These are phyloP conservation scores for Dichomitus squalens DNA, from an alignment of 1,284 basidiomycete genomes.

Conservation along the genomic window DNA sequence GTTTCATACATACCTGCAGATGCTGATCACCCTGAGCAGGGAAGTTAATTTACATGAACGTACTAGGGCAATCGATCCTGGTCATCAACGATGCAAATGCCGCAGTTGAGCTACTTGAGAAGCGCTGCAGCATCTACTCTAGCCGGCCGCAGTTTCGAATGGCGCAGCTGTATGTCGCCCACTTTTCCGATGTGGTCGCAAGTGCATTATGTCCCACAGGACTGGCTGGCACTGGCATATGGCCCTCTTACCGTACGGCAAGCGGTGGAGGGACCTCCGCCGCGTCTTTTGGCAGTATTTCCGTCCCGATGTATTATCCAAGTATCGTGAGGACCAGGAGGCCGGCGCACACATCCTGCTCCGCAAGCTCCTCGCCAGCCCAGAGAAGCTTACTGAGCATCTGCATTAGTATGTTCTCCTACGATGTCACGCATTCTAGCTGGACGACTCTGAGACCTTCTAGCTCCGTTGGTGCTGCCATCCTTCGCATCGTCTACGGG, in stretches of 20 bases:
- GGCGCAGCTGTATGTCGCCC: not conserved
- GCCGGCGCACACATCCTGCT: not conserved
- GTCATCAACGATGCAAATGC: not conserved
- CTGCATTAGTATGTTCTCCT: not conserved
- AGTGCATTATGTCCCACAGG: no score
- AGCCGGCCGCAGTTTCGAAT: conserved; percentile 1
- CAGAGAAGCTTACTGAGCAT: not conserved
- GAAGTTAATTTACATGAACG: conserved; percentile 1
- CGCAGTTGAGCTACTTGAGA: conserved; percentile 9
- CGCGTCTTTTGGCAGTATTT: conserved; percentile 19
- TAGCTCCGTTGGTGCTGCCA: no score
- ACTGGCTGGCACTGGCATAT: no score
- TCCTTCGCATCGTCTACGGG: no score
- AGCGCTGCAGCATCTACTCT: conserved; percentile 5
- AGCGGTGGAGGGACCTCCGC: conserved; percentile 22
- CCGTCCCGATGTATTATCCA: not conserved
- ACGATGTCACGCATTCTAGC: not conserved
- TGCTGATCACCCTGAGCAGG: not conserved
- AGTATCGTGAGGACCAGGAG: not conserved
- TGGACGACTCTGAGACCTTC: not conserved
- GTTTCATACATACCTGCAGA: not conserved
- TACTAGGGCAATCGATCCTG: conserved; percentile 1
- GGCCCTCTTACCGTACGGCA: conserved; percentile 18
- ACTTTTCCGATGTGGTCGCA: no score
- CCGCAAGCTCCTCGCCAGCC: not conserved